Base-by-base conservation (phyloP, 2,329 filamentous ascomycete genomes). In the Claviceps purpurea region DNA sequence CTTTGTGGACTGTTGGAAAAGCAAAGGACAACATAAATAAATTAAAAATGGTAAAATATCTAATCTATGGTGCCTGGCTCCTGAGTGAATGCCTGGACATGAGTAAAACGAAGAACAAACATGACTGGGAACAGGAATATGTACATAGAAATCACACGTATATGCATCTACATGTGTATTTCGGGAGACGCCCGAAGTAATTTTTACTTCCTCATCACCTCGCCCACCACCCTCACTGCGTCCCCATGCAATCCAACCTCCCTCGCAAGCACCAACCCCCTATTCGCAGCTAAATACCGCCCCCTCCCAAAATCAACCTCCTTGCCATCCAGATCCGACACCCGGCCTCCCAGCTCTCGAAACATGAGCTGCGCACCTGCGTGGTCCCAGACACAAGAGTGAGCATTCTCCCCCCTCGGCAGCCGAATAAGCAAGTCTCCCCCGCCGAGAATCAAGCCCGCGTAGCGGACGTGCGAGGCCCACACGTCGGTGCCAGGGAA, bases 321-420 rank as follows among this genome's bases (percentile, higher is more conserved):
- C 44, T 56, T 57, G 7, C 67, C 68, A 18, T 70, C 65, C 50
- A 70, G 63, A 51, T 81, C 77, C 0, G 75, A 78, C 46, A 80
- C 67, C 52, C 64, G 67, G 20, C 77, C 77, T 1, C 77, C 77
- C 1, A 73, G 65, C 62, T 81, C 77, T 52, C 75, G 72, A 52
- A 78, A 74, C 34, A 80, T 65, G 52, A 81, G 64, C 70, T 79
- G 78, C 1, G 76, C 76, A 5, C 77, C 77, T 0, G 77, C 77
- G 55, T 81, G 77, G 55, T 81, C 77, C 77, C 77, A 71, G 40
- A 69, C 59, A 49, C 61, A 66, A 52, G 65, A 64, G 39, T 54
- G 56, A 18, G 57, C 53, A 6, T 49, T 50, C 16, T 43, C 43
- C 1, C 51, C 52, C 16, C 57, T 50, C 11, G 63, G 66, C 13